phyloP scores from a whole-genome alignment of 805 yeast species.

The Blastobotrys terrestris region DNA sequence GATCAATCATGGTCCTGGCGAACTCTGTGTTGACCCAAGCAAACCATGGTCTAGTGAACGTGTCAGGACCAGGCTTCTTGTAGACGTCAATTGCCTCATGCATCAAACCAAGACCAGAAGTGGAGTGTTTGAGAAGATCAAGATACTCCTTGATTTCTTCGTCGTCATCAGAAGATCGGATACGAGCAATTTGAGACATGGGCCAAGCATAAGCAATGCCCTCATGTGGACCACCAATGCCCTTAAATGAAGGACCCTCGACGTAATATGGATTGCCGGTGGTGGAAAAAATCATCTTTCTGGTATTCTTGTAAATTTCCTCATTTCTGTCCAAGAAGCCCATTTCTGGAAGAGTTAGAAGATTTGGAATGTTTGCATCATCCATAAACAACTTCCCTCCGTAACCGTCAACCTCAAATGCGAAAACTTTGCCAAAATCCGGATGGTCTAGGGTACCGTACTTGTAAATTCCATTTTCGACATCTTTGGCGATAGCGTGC shows the following conservation, averaged over 20 bases:
- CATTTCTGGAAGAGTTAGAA: slow-evolving; percentile 68
- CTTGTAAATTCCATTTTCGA: slow-evolving; percentile 51
- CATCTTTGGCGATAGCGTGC: slow-evolving; percentile 24
- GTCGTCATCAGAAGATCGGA: slow-evolving; percentile 67
- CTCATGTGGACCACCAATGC: slow-evolving; percentile 84
- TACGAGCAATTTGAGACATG: slow-evolving; percentile 64
- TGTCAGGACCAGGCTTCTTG: slow-evolving; percentile 22
- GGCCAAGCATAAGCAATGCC: slow-evolving; percentile 85
- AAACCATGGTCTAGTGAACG: slow-evolving; percentile 77
- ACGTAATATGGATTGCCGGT: slow-evolving; percentile 71
- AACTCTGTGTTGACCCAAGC: slow-evolving; percentile 89
- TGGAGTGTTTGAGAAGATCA: slow-evolving; percentile 45
- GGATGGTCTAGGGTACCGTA: slow-evolving; percentile 64
- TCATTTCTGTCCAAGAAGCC: slow-evolving; percentile 51
- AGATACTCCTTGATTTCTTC: slow-evolving; percentile 51
- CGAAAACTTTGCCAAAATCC: slow-evolving; percentile 67
- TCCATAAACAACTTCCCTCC: slow-evolving; percentile 74
- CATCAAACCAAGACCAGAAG: slow-evolving; percentile 69
- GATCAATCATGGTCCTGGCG: slow-evolving; percentile 71
- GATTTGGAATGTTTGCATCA: slow-evolving; percentile 78
- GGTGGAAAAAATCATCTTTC: slow-evolving; percentile 61
- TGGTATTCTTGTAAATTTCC: slow-evolving; percentile 62
- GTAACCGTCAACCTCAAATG: slow-evolving; percentile 85
- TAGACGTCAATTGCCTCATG: slow-evolving; percentile 73
- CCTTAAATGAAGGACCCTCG: slow-evolving; percentile 53